Evolutionary conservation across 305 asterid genomes (phyloP), one percentile per base, ranked within the genome.

Genomic region (Salvia sclarea): DNA sequence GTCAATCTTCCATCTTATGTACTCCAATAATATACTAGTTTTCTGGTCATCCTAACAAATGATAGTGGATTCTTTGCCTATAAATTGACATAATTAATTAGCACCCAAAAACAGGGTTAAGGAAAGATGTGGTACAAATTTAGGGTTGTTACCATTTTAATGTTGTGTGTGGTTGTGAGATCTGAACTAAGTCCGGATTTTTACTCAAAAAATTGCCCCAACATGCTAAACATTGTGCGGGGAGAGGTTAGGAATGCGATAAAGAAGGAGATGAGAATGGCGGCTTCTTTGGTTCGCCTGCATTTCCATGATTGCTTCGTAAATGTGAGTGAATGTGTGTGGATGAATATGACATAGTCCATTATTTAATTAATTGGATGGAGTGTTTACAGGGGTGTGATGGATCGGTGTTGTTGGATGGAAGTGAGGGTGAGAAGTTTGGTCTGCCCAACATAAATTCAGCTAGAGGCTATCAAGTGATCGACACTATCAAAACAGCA

Each of bases 251-350:
- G 4, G 24, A 86, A 74, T 8, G 95, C 96, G 10, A 58, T 88
- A 61, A 85, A 47, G 87, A 75, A 33, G 55, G 97, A 91, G 77
- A 85, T 77, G 76, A 82, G 96, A 73, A 88, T 88, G 88, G 97
- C 95, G 1, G 97, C 95, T 48, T 90, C 97, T 69, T 62, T 88
- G 83, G 82, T 90, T 62, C 83, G 96, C 33, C 96, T 89, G 52
- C 95, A 87, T 57, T 89, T 87, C 70, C 95, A 86, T 24, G 97
- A 88, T 62, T 90, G 92, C 76, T 90, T 90, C 28, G 97, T 91
- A 7, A 88, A 84, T 71, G 97, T 90, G 24, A 84, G 88, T 68
- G 24, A 18, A n/a, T n/a, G n/a, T n/a, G n/a, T n/a, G n/a, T n/a
- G n/a, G n/a, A n/a, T n/a, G n/a, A n/a, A n/a, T n/a, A n/a, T n/a